Evolutionary conservation across 148 eudicot genomes (phyloP).

Genomic region (Diospyros kaki): DNA sequence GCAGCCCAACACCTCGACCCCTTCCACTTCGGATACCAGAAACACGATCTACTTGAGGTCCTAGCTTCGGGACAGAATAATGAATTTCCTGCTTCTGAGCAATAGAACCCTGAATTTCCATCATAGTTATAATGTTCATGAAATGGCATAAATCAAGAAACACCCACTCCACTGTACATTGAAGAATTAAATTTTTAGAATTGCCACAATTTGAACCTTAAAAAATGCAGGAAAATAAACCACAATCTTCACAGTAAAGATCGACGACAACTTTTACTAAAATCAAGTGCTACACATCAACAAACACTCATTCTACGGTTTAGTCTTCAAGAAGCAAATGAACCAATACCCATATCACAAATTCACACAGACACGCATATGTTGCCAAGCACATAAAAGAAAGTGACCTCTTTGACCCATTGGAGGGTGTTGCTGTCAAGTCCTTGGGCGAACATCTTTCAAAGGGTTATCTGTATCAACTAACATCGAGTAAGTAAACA

Average conservation of each 20-base stretch:
- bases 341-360: not conserved
- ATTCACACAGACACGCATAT: not conserved
- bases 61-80: conserved; percentile 31
- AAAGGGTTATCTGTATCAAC: conserved; percentile 9
- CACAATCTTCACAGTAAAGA: not conserved
- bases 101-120: conserved; percentile 44
- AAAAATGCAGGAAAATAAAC: conserved; percentile 7
- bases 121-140: not conserved
- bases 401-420: conserved; percentile 62
- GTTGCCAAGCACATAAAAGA: not conserved
- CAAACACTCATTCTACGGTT: no score
- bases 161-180: not conserved
- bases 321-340: not conserved
- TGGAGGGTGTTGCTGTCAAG: conserved; percentile 62
- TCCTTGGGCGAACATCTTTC: conserved; percentile 66
- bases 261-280: no score
- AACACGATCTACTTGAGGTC: conserved; percentile 45
- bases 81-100: conserved; percentile 43
- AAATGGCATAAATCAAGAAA: not conserved
- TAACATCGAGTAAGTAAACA: conserved; percentile 16
- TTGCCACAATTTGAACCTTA: not conserved
- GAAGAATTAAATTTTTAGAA: not conserved
- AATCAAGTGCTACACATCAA: no score
- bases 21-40: conserved; percentile 23
- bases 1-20: conserved; percentile 52